Evolutionary conservation across 2,329 filamentous ascomycete genomes (phyloP).

Genomic region (Eutypella sp.): DNA sequence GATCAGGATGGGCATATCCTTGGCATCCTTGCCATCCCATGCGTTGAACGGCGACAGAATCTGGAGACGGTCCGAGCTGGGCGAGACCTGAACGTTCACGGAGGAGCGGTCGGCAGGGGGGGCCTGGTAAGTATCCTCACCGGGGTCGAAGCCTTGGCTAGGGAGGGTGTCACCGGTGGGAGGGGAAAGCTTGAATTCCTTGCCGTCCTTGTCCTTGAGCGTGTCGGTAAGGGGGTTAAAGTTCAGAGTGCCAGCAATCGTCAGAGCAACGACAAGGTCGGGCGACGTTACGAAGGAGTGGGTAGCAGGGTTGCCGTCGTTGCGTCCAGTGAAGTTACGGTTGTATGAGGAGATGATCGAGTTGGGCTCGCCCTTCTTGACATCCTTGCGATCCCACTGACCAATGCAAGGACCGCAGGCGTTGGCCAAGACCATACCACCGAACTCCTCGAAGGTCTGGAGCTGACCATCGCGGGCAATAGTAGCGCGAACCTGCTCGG

Average conservation of each 20-base stretch:
- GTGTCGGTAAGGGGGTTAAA: constrained; percentile 95
- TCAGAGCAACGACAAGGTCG: constrained; percentile 82
- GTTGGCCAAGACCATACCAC: constrained; percentile 90
- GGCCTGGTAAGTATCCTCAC: constrained; percentile 91
- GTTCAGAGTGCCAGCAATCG: constrained; percentile 75
- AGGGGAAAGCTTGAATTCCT: constrained; percentile 82
- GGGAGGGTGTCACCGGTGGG: constrained; percentile 82
- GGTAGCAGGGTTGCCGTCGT: constrained; percentile 91
- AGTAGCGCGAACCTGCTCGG: constrained; percentile 93
- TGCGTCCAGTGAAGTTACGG: constrained; percentile 98
- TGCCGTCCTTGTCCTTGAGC: constrained; percentile 91
- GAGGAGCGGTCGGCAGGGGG: constrained; percentile 73
- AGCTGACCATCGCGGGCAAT: constrained; percentile 88
- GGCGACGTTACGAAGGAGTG: constrained; percentile 92
- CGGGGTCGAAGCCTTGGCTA: constrained; percentile 77
- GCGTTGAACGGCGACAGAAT: constrained; percentile 77
- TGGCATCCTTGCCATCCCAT: constrained; percentile 90
- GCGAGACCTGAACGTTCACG: constrained; percentile 78
- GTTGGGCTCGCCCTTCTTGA: constrained; percentile 93
- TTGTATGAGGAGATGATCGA: constrained; percentile 99
- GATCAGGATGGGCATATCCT: constrained; percentile 84
- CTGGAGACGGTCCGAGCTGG: constrained; percentile 90
- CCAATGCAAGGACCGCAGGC: constrained; percentile 91
- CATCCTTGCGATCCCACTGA: constrained; percentile 91
- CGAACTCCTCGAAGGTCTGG: constrained; percentile 92